Evolutionary conservation across 192 early-diverging fungal species (phyloP), one percentile per base, ranked within the genome.

Genomic region (Coemansia sp.): DNA sequence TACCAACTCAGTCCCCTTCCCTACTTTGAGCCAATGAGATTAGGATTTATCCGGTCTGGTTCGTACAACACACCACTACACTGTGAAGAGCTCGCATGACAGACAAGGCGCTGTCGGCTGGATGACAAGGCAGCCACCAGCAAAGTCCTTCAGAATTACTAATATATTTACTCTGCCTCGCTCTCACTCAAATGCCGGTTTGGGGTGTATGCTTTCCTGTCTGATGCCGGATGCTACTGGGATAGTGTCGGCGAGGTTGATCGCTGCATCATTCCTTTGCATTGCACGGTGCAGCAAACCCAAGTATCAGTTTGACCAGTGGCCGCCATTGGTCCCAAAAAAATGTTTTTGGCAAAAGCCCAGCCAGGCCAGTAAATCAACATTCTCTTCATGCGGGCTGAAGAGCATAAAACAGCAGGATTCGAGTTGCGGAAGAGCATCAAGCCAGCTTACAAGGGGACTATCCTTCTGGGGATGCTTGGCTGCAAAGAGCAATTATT

Each of bases 321-420:
- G 61, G 12, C 38, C n/a, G 38, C n/a, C 36, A 62, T 62, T 62
- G 61, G 61, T 62, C 38, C 61, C 61, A 62, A 34, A 60, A 60
- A 60, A 60, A 60, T 41, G 13, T 24, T 41, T n/a, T 40, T 10
- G 15, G 16, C 55, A 33, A 27, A 57, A 33, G 13, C 53, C 29
- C 27, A 10, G 31, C 57, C 49, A 52, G 24, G 49, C 6, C 49
- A 24, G n/a, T 22, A 52, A 52, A 52, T 52, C 49, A 7, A 10
- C 22, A 20, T 24, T 52, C 49, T 24, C 49, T 24, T 52, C 49
- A 7, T 52, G 49, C 49, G 20, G 49, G 20, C 49, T 10, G 20
- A 52, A 22, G n/a, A 8, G n/a, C 49, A 52, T 52, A 24, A 52
- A 24, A 9, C 10, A 52, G 16, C 7, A 47, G 15, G 46, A 47